phyloP scores from a whole-genome alignment of 1,139 yeast genomes.

The Geotrichum aggregatum region DNA sequence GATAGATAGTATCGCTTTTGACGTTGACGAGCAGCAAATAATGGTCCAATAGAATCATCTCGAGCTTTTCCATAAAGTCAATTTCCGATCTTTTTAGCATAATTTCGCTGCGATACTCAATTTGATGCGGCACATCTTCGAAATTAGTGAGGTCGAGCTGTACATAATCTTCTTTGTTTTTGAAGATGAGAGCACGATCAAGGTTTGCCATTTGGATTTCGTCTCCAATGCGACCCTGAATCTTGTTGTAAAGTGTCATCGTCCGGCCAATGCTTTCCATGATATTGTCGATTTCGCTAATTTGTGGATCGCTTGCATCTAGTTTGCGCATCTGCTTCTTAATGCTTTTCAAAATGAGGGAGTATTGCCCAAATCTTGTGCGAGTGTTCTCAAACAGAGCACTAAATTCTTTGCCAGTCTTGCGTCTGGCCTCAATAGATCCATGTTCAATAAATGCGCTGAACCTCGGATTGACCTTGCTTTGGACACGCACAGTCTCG shows the following conservation, averaged over 20 bases:
- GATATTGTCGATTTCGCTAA: constrained; percentile 10
- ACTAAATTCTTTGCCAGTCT: constrained; percentile 13
- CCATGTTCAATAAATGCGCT: constrained; percentile 9
- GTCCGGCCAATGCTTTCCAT: background rate
- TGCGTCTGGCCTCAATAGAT: background rate
- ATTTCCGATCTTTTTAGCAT: constrained; percentile 12
- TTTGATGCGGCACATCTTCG: constrained; percentile 7
- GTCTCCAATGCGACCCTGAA: constrained; percentile 9
- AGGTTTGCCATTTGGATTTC: constrained; percentile 8
- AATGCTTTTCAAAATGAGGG: background rate
- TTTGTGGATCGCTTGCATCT: constrained; percentile 3
- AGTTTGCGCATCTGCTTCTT: constrained; percentile 2
- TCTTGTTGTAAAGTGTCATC: constrained; percentile 14
- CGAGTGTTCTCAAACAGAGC: constrained; percentile 17
- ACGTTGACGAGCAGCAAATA: constrained; percentile 51
- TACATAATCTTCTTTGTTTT: constrained; percentile 10
- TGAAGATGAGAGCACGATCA: constrained; percentile 10
- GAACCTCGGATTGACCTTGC: constrained; percentile 10
- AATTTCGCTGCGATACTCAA: constrained; percentile 13
- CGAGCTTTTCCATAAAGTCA: constrained; percentile 3
- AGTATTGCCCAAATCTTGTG: constrained; percentile 18
- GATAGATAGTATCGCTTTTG: constrained; percentile 33
- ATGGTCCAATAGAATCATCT: constrained; percentile 63
- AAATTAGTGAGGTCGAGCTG: background rate
- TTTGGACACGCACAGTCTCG: constrained; percentile 2